These are phyloP conservation scores for Ustilago esculenta DNA, from an alignment of 1,284 basidiomycete species.

Conservation along the genomic window DNA sequence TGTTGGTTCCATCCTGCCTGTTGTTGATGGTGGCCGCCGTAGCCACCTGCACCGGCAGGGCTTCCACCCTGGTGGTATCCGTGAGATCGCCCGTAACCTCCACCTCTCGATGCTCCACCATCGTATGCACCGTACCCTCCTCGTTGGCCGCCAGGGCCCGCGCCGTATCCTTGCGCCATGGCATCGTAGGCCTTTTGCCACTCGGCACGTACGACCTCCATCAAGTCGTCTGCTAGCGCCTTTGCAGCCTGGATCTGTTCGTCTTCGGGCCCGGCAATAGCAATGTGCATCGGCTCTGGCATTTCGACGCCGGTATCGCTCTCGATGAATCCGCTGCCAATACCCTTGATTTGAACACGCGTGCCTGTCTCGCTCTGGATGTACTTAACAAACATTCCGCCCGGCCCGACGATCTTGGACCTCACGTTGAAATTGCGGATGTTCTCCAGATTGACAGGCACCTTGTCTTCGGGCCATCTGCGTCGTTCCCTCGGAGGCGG, in stretches of 20 bases:
- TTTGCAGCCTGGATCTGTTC: slow-evolving; percentile 56
- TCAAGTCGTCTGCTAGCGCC: slow-evolving; percentile 56
- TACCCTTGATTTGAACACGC: slow-evolving; percentile 96
- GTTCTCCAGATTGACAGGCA: slow-evolving; percentile 82
- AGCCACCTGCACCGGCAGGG: slow-evolving; percentile 15
- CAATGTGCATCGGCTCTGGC: slow-evolving; percentile 84
- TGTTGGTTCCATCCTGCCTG: slow-evolving; percentile 13
- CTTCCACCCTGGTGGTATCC: slow-evolving; percentile 19
- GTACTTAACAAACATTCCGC: slow-evolving; percentile 91
- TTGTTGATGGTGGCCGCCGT: slow-evolving; percentile 31
- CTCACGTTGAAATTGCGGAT: slow-evolving; percentile 96
- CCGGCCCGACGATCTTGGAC: slow-evolving; percentile 95
- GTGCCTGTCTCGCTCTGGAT: slow-evolving; percentile 96
- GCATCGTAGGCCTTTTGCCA: slow-evolving; percentile 60
- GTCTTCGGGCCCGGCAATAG: slow-evolving; percentile 60
- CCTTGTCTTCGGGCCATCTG: slow-evolving; percentile 61
- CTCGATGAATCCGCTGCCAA: slow-evolving; percentile 94
- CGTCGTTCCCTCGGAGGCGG: slow-evolving; percentile 43
- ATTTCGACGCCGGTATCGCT: slow-evolving; percentile 89
- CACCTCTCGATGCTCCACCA: slow-evolving; percentile 14
- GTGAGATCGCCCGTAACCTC: slow-evolving; percentile 9
- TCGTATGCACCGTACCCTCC: slow-evolving; percentile 7
- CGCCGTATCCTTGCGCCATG: slow-evolving; percentile 12
- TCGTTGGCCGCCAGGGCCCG: too few species aligned
- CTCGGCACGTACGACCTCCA: slow-evolving; percentile 61